These are phyloP conservation scores for Penicillium lagena DNA, from an alignment of 495 filamentous ascomycete genomes.

Conservation along the genomic window DNA sequence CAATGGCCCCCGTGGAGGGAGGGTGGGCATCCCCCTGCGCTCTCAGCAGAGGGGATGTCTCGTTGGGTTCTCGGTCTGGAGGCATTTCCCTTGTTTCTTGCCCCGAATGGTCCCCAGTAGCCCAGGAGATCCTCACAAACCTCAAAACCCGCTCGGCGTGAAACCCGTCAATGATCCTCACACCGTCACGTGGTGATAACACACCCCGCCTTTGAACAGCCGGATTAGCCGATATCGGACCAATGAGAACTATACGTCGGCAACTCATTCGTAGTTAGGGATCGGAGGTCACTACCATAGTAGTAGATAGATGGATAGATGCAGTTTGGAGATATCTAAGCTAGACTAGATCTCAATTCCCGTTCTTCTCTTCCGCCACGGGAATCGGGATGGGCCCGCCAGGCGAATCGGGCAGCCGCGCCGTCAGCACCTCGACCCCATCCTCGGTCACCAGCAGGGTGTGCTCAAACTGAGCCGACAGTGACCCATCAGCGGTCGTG, in stretches of 20 bases:
- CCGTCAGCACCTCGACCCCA: slow-evolving; percentile 90
- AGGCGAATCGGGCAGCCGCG: slow-evolving; percentile 71
- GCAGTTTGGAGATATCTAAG: too few species aligned
- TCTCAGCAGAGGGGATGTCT: slow-evolving; percentile 39
- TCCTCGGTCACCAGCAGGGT: slow-evolving; percentile 90
- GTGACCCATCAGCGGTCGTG: slow-evolving; percentile 71
- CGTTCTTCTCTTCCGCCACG: neutral
- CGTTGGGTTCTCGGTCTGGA: slow-evolving; percentile 19
- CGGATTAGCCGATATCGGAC: slow-evolving; percentile 1
- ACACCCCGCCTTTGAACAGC: slow-evolving; percentile 1
- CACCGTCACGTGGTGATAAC: slow-evolving; percentile 15
- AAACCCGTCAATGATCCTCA: neutral
- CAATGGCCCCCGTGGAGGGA: slow-evolving; percentile 22
- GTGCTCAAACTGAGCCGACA: slow-evolving; percentile 90
- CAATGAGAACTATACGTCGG: neutral
- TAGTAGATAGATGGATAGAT: too few species aligned
- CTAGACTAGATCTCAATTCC: slow-evolving; percentile 3
- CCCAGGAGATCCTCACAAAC: too few species aligned
- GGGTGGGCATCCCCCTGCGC: slow-evolving; percentile 12
- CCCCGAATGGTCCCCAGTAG: neutral
- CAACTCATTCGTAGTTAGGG: too few species aligned
- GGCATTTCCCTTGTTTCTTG: slow-evolving; percentile 13
- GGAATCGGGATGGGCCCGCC: slow-evolving; percentile 77
- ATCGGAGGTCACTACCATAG: too few species aligned
- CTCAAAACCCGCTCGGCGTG: neutral